A percentile compares a stretch with the other conserved stretches of the same genome.
Conservation (phyloP, 2,329 filamentous ascomycete genomes). For the Exserohilum turcica region DNA sequence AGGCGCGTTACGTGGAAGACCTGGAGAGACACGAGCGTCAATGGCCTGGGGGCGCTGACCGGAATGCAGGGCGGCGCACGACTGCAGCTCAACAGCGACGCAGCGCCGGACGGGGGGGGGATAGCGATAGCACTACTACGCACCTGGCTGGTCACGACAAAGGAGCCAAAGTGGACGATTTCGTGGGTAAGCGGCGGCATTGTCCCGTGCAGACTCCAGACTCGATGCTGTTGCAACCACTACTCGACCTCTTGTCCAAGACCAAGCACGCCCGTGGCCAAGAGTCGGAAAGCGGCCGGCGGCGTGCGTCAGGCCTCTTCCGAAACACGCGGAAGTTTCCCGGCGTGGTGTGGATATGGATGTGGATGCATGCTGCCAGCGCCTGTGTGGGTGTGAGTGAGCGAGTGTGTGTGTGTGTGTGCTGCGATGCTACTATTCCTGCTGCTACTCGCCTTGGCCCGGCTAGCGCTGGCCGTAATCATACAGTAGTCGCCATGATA, state of each 20-base stretch:
- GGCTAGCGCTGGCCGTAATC: conserved; percentile 1
- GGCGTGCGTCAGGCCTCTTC: conserved; percentile 4
- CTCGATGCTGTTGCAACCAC: conserved; percentile 7
- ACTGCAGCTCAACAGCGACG: not conserved
- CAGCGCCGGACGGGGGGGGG: not conserved
- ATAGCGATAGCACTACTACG: no score
- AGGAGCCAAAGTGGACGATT: conserved; percentile 51
- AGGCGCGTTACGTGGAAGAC: conserved; percentile 83
- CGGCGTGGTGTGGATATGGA: no score
- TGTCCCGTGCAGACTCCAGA: not conserved
- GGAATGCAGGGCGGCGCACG: no score
- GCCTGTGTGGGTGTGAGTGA: no score
- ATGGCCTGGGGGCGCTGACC: not conserved
- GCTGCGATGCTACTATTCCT: not conserved
- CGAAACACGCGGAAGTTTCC: conserved; percentile 20
- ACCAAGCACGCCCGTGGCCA: no score
- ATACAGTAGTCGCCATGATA: no score
- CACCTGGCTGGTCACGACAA: conserved; percentile 54
- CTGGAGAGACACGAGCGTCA: conserved; percentile 56
- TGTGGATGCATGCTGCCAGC: no score
- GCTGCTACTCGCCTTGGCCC: conserved; percentile 2
- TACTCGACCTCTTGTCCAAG: no score
- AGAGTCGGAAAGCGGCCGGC: conserved; percentile 7
- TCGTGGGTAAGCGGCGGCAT: conserved; percentile 50
- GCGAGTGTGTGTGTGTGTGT: no score